Conservation (phyloP, 73 alveolate species). For the Tetrahymena elliotti region DNA sequence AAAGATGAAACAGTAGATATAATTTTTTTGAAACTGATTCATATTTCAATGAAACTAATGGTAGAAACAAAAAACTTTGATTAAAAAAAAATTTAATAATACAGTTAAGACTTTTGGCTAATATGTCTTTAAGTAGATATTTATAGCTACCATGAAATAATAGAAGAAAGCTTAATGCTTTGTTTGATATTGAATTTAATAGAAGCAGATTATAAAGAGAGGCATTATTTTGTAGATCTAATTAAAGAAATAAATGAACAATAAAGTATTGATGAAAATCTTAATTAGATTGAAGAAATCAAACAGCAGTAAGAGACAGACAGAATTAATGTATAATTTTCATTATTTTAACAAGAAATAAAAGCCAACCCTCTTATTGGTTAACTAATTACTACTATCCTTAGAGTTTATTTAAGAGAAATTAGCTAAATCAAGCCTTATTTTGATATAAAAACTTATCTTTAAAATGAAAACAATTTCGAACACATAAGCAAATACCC, state of each 20-base stretch:
- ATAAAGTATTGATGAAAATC: background rate
- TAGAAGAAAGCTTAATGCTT: background rate
- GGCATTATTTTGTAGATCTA: background rate
- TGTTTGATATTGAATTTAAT: background rate
- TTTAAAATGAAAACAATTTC: background rate
- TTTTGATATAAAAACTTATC: background rate
- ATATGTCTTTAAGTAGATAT: background rate
- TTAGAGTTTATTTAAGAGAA: background rate
- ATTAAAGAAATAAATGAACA: background rate
- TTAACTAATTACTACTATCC: background rate
- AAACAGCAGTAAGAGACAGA: background rate
- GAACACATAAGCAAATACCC: background rate
- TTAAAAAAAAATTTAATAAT: background rate
- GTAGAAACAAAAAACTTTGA: background rate
- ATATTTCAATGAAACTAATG: background rate
- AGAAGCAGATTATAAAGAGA: background rate
- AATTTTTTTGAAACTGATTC: background rate
- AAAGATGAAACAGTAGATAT: background rate
- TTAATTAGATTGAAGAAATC: background rate
- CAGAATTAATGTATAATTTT: background rate
- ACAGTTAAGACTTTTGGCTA: background rate
- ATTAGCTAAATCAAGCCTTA: background rate
- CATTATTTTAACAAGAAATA: background rate
- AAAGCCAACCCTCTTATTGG: background rate
- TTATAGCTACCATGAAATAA: background rate